These are phyloP conservation scores for Apiospora saccharicola DNA, from an alignment of 2,329 filamentous ascomycete genomes.

Conservation along the genomic window DNA sequence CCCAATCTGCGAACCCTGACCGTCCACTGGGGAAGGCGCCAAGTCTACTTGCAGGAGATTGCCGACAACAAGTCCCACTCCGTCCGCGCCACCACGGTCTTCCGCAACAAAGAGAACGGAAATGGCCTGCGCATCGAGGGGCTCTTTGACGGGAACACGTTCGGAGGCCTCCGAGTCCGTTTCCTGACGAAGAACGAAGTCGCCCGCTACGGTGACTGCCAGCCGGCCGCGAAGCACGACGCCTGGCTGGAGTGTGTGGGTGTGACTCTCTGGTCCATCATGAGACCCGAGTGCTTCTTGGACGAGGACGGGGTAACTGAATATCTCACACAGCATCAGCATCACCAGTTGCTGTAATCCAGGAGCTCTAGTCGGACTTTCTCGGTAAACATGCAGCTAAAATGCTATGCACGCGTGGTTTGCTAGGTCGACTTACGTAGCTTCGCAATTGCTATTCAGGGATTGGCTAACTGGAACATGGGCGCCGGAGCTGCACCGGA, in stretches of 20 bases:
- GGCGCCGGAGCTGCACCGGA: neutral
- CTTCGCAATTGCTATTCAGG: neutral
- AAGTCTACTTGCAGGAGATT: neutral
- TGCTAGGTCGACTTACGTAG: neutral
- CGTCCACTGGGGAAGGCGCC: too few relatives aligned
- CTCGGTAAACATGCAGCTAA: neutral
- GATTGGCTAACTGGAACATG: neutral
- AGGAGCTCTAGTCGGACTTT: neutral
- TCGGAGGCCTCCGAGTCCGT: neutral
- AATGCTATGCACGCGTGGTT: neutral
- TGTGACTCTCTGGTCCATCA: neutral
- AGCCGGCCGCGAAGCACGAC: neutral
- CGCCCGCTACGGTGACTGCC: neutral
- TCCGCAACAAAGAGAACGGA: neutral
- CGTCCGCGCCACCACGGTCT: neutral
- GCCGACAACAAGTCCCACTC: neutral
- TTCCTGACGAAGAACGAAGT: neutral
- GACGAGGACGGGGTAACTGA: neutral
- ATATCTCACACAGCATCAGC: neutral
- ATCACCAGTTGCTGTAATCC: neutral
- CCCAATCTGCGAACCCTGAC: neutral
- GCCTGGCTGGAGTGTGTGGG: neutral
- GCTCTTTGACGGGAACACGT: accelerated
- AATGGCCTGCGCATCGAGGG: neutral
- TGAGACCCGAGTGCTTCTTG: neutral